Evolutionary conservation across 192 early-diverging fungal species (phyloP), one percentile per base, ranked within the genome.

Genomic region (Rhizophagus clarus): DNA sequence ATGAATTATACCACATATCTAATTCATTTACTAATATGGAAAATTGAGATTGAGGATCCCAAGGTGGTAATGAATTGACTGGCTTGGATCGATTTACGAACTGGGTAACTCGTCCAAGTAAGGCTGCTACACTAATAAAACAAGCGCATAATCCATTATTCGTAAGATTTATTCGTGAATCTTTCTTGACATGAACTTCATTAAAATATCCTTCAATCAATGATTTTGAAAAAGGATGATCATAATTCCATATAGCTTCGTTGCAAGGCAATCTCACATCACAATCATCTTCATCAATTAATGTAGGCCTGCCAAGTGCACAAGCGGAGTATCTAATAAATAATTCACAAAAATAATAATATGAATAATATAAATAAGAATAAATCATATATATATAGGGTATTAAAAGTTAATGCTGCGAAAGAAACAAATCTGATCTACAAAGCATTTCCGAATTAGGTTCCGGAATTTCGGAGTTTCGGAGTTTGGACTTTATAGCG

Each of bases 181-280:
- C 34, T 17, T 28, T 40, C 31, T 83, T 83, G 1, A 28, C 51
- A 20, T 64, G 17, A 42, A 26, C 32, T 31, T 79, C 64, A 11
- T 62, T 78, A 7, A 49, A 29, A 17, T 14, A 17, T 68, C 75
- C 60, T 80, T 60, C 80, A 79, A 64, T 82, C 62, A 60, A 80
- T 34, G 45, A 14, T n/a, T 24, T 72, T 11, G n/a, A 49, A 10
- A 82, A 81, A 10, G 83, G 81, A 66, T 80, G 74, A 47, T 84
- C 85, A 37, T 80, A 74, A 10, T 74, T 77, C 89, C 89, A 90
- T 32, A 83, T 83, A 14, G 81, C 67, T 17, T 90, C 89, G 60
- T 84, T 82, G 61, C 86, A 86, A 15, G 90, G 90, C 37, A 89
- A 37, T 20, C 88, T 56, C 9, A 87, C 81, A 22, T 88, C 86